These are phyloP conservation scores for Curvularia hawaiiensis DNA, from an alignment of 2,329 filamentous ascomycete species.

Conservation along the genomic window DNA sequence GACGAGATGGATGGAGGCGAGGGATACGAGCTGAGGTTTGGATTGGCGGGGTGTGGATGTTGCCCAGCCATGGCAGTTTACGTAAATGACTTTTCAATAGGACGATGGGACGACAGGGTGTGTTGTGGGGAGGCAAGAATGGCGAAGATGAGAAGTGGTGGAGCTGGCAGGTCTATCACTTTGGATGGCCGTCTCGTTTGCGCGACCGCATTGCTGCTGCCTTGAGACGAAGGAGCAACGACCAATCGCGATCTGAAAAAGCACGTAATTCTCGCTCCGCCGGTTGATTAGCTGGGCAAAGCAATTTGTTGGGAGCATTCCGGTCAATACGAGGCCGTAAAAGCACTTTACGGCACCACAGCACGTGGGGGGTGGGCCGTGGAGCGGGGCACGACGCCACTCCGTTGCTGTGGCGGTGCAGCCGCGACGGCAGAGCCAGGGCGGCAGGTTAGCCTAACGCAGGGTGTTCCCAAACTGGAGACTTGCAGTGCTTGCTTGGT, in stretches of 20 bases:
- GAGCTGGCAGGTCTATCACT: conserved; percentile 10
- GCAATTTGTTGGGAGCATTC: conserved; percentile 2
- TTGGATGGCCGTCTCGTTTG: conserved; percentile 5
- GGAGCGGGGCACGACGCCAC: conserved; percentile 15
- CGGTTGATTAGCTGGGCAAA: neutral
- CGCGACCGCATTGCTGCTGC: conserved; percentile 19
- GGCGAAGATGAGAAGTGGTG: neutral
- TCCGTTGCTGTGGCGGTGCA: conserved; percentile 3
- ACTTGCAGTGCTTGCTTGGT: neutral
- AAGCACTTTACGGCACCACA: conserved; percentile 4
- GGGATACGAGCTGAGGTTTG: conserved; percentile 15
- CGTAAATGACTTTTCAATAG: neutral
- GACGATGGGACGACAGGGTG: neutral
- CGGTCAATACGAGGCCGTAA: neutral
- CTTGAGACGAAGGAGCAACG: conserved; percentile 9
- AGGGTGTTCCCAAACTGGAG: neutral
- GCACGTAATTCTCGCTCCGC: conserved; percentile 4
- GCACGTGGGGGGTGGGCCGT: neutral
- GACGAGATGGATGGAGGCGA: conserved; percentile 25
- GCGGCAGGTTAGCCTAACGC: neutral
- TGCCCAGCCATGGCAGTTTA: conserved; percentile 31
- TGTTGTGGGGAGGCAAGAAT: neutral
- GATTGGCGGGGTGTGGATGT: conserved; percentile 15
- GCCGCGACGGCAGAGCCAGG: neutral
- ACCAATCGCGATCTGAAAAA: conserved; percentile 16